Percentiles rank a stretch among this genome's conserved stretches.
These are phyloP conservation scores for Cryptosporidium felis DNA, from an alignment of 169 alveolate genomes.

Conservation along the genomic window DNA sequence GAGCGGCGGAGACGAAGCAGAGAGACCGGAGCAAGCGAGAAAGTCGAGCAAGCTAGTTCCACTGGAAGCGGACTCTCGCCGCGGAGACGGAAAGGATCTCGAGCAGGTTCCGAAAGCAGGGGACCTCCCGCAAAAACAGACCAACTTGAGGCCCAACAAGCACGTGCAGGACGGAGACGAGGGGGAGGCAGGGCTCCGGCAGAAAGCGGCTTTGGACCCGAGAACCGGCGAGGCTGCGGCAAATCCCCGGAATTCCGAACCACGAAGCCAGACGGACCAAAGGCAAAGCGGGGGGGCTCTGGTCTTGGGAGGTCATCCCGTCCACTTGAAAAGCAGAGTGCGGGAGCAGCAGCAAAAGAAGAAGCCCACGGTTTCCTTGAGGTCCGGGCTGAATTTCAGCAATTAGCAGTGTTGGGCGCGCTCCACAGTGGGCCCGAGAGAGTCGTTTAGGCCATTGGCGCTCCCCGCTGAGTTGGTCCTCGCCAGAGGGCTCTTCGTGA, in stretches of 20 bases:
- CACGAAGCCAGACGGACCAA: not conserved
- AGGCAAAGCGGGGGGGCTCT: too few relatives aligned
- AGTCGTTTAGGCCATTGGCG: too few relatives aligned
- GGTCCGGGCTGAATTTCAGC: conserved; percentile 49
- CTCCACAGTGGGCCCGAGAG: too few relatives aligned
- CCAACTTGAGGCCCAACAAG: not conserved
- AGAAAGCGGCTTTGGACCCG: not conserved
- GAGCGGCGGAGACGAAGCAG: not conserved
- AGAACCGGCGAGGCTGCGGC: not conserved
- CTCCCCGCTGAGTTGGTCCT: too few relatives aligned
- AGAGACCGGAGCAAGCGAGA: not conserved
- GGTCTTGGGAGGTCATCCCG: too few relatives aligned
- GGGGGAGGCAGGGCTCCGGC: not conserved
- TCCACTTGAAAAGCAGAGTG: not conserved
- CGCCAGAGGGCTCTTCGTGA: too few relatives aligned
- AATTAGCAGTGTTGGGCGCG: not conserved
- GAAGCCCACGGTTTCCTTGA: conserved; percentile 35
- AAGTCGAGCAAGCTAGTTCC: not conserved
- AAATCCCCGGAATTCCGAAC: not conserved
- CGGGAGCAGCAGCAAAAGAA: not conserved
- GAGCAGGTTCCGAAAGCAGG: too few relatives aligned
- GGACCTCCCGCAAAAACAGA: too few relatives aligned
- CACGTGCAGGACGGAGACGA: not conserved
- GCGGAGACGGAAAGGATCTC: not conserved
- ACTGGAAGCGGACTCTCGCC: not conserved